Evolutionary conservation across 345 rosid genomes (phyloP), one percentile per base, ranked within the genome.

Genomic region (Eucalyptus tenuipes): DNA sequence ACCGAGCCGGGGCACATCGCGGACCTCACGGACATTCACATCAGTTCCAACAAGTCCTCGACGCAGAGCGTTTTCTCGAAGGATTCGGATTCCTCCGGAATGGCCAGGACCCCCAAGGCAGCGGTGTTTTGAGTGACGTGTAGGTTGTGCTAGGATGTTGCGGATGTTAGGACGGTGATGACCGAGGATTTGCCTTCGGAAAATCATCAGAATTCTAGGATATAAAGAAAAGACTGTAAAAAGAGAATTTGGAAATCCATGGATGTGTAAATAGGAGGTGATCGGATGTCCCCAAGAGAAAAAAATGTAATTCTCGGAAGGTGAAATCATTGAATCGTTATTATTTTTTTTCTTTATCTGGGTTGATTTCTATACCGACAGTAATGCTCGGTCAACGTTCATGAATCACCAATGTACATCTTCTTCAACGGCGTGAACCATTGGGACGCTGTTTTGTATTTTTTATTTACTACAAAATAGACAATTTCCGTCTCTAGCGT

Each of bases 11-110:
- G 95, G 25, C 92, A 91, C 86, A 82, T 95, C 79, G 37, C 91
- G 37, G 91, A 94, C 89, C 90, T 94, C 25, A 94, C 88, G 92
- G 91, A 92, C 42, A 93, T 95, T 89, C 93, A 92, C 90, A 50
- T 94, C 13, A 89, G 57, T 14, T 90, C 87, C 3, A 86, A 86
- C 86, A 90, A 88, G 48, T 79, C 86, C 47, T 75, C 84, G 15
- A 71, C 3, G 47, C 87, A 27, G 33, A 90, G 89, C 86, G 44
- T 71, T 37, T 86, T 89, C 82, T 89, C 92, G 33, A 90, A 82
- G 57, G 84, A 44, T 80, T 85, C 91, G 31, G 52, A 64, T 89
- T 88, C 45, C 6, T 2, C 86, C 8, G 49, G 13, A 3, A 20
- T 14, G 13, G 40, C 33, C 53, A 37, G 27, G 82, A 71, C 82